These are phyloP conservation scores for Alternaria viburni DNA, from an alignment of 2,329 filamentous ascomycete genomes.

Conservation along the genomic window DNA sequence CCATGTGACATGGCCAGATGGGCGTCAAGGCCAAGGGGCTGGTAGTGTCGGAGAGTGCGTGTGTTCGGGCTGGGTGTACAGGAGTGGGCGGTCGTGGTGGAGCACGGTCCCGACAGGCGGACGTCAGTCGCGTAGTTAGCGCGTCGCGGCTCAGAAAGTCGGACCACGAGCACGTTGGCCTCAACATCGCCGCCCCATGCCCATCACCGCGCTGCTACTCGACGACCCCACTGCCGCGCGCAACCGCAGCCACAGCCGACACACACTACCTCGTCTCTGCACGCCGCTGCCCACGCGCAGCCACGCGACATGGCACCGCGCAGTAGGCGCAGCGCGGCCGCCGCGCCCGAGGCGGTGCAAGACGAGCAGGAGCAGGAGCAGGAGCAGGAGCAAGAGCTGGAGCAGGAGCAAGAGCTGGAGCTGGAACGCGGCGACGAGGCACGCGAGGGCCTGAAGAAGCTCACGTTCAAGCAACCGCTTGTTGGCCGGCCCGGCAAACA, in stretches of 20 bases:
- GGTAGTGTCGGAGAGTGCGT: background rate
- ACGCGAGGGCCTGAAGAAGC: conserved; percentile 50
- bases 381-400: conserved; percentile 29
- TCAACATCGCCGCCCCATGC: conserved; percentile 11
- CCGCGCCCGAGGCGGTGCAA: conserved; percentile 38
- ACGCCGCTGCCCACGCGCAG: conserved; percentile 26
- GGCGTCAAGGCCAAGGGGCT: background rate
- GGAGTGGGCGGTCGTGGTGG: background rate
- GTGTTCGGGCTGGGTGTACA: background rate
- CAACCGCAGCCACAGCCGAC: background rate
- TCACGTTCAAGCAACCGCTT: conserved; percentile 84
- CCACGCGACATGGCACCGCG: conserved; percentile 48
- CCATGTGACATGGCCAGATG: conserved; percentile 27
- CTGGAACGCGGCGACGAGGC: conserved; percentile 52
- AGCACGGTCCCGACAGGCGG: conserved; percentile 12
- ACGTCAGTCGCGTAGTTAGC: conserved; percentile 22
- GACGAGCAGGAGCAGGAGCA: conserved; percentile 30
- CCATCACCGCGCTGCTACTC: conserved; percentile 21
- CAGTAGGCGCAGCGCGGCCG: conserved; percentile 47
- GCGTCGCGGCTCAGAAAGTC: conserved; percentile 23
- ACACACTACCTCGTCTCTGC: background rate
- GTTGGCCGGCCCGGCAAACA: conserved; percentile 92
- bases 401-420: conserved; percentile 35
- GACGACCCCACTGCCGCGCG: conserved; percentile 13
- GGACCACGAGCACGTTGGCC: conserved; percentile 3